A percentile compares a stretch with the other conserved stretches of the same genome.
phyloP scores from a whole-genome alignment of 2,329 filamentous ascomycete genomes.

The Coniochaeta sp. region DNA sequence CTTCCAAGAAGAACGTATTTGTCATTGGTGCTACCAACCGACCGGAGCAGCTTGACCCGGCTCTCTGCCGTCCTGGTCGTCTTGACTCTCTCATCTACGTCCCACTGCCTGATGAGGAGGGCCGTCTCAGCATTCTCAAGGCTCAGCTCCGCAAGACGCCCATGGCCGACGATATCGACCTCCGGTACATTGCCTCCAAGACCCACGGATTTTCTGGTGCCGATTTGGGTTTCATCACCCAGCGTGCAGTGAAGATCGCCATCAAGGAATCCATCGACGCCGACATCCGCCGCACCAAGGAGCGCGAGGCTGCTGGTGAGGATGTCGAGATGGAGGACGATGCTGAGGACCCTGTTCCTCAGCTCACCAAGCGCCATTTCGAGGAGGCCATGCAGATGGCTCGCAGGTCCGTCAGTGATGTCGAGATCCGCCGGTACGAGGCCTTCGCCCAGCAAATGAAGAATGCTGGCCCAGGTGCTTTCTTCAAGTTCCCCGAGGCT shows the following conservation, averaged over 20 bases:
- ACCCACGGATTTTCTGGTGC: conserved; percentile 99
- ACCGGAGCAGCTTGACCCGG: conserved; percentile 96
- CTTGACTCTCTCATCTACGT: conserved; percentile 98
- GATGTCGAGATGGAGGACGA: conserved; percentile 79
- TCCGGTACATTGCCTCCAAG: conserved; percentile 88
- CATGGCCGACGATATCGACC: conserved; percentile 77
- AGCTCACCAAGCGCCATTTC: conserved; percentile 94
- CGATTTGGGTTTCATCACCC: conserved; percentile 97
- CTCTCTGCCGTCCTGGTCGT: conserved; percentile 95
- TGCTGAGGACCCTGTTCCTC: conserved; percentile 84
- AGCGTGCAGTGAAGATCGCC: conserved; percentile 97
- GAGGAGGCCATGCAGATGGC: conserved; percentile 98
- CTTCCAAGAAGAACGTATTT: conserved; percentile 99
- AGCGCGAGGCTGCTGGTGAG: conserved; percentile 76
- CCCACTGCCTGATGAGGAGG: conserved; percentile 85
- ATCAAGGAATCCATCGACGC: conserved; percentile 92
- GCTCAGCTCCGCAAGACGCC: conserved; percentile 98
- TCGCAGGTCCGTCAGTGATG: conserved; percentile 87
- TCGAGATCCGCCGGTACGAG: conserved; percentile 97
- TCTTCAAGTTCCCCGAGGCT: conserved; percentile 91
- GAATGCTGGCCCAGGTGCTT: conserved; percentile 88
- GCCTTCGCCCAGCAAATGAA: conserved; percentile 99
- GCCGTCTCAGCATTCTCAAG: conserved; percentile 82
- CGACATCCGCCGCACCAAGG: conserved; percentile 87
- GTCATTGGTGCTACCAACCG: conserved; percentile 98